These are phyloP conservation scores for Pichia deserticola DNA, from an alignment of 805 yeast genomes.

Conservation along the genomic window DNA sequence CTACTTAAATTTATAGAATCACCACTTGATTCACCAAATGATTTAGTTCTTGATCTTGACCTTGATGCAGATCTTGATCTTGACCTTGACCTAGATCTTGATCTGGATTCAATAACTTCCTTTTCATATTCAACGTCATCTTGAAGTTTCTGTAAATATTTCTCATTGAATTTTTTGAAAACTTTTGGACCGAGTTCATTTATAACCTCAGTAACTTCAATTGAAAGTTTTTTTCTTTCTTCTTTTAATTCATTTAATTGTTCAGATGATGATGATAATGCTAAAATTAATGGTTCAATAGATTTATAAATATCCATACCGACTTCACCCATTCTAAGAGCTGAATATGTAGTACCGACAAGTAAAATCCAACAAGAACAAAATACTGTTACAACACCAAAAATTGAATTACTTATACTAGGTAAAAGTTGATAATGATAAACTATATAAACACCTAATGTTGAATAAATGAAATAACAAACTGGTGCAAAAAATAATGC, in stretches of 20 bases:
- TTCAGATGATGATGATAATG: slow-evolving; percentile 45
- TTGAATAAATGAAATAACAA: slow-evolving; percentile 72
- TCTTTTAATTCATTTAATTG: slow-evolving; percentile 49
- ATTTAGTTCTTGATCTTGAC: slow-evolving; percentile 4
- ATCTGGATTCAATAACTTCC: slow-evolving; percentile 18
- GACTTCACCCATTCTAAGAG: slow-evolving; percentile 83
- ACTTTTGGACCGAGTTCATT: slow-evolving; percentile 78
- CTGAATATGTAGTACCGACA: slow-evolving; percentile 74
- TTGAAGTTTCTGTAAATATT: slow-evolving; percentile 11
- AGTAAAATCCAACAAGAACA: slow-evolving; percentile 53
- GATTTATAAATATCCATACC: slow-evolving; percentile 89
- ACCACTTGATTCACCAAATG: background rate
- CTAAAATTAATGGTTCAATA: slow-evolving; percentile 63
- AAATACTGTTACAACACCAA: slow-evolving; percentile 27
- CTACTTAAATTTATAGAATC: slow-evolving; percentile 5
- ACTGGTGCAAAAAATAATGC: slow-evolving; percentile 84
- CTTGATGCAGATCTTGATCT: slow-evolving; percentile 9
- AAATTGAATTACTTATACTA: background rate
- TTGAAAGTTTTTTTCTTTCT: slow-evolving; percentile 55
- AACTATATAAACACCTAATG: slow-evolving; percentile 35
- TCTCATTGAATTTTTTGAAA: slow-evolving; percentile 61
- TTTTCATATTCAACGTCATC: slow-evolving; percentile 18
- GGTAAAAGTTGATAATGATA: slow-evolving; percentile 16
- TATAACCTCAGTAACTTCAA: slow-evolving; percentile 71
- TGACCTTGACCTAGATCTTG: slow-evolving; percentile 15